Percentiles rank a stretch among this genome's conserved stretches.
Evolutionary conservation across 2,329 filamentous ascomycete species (phyloP).

Genomic region (Aspergillus fumigatiaffinis): DNA sequence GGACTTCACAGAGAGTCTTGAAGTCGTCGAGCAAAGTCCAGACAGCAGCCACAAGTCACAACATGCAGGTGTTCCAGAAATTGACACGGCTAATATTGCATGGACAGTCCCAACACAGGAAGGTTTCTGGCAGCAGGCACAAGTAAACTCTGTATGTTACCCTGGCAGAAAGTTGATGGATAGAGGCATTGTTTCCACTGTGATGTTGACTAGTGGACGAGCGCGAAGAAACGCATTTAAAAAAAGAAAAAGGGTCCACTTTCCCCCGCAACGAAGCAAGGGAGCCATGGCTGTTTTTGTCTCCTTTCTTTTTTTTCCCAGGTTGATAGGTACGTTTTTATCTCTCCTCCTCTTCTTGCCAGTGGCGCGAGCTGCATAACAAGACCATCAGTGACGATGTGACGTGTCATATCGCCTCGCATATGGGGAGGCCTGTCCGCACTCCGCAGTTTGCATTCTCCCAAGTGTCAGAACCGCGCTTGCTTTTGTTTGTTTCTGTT

Average conservation of each 20-base stretch:
- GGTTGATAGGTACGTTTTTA: not conserved
- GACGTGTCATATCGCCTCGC: not conserved
- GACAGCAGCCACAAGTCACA: not conserved
- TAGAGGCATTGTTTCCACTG: not conserved
- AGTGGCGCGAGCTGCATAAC: not conserved
- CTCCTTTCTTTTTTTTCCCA: not conserved
- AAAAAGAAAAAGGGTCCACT: constrained; percentile 3
- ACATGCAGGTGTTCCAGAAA: not conserved
- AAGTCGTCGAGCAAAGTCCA: not conserved
- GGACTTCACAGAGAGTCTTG: not conserved
- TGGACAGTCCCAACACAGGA: not conserved
- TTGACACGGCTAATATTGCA: not conserved
- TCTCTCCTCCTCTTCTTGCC: not conserved
- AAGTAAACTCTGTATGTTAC: not conserved
- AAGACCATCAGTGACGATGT: not conserved
- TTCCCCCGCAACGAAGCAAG: constrained; percentile 19
- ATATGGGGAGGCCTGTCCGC: not conserved
- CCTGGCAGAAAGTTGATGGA: not conserved
- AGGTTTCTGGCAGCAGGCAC: not conserved
- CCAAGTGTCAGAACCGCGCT: not conserved
- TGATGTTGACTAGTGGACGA: not conserved
- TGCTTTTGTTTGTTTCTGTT: not conserved
- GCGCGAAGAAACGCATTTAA: not conserved
- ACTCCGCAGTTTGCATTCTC: not conserved
- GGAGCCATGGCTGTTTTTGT: not conserved